These are phyloP conservation scores for Erysimum cheiri DNA, from an alignment of 441 rosid species.

Conservation along the genomic window DNA sequence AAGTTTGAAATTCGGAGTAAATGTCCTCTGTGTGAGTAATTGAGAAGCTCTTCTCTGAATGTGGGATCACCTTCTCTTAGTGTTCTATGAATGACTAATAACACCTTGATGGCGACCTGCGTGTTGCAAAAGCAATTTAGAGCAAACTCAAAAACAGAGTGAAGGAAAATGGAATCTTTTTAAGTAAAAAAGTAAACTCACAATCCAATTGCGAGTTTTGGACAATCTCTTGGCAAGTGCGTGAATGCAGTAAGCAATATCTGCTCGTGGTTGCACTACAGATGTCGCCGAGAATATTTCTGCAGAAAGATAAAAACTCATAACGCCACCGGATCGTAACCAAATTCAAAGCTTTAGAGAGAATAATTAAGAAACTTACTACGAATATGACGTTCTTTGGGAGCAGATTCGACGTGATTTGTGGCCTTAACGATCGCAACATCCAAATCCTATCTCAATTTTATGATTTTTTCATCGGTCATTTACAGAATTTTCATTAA, in stretches of 20 bases:
- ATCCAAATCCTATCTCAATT: slow-evolving; percentile 69
- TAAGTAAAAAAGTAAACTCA: slow-evolving; percentile 32
- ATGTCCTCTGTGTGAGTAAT: slow-evolving; percentile 75
- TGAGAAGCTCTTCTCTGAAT: slow-evolving; percentile 83
- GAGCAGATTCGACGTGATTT: slow-evolving; percentile 81
- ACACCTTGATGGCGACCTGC: slow-evolving; percentile 84
- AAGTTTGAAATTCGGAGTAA: slow-evolving; percentile 85
- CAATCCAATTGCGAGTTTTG: slow-evolving; percentile 86
- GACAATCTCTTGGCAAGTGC: slow-evolving; percentile 75
- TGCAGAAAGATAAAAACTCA: slow-evolving; percentile 45
- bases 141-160: slow-evolving; percentile 14
- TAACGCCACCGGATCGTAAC: slow-evolving; percentile 6
- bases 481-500: not conserved
- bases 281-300: slow-evolving; percentile 79
- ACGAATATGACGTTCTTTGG: slow-evolving; percentile 79
- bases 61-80: slow-evolving; percentile 91
- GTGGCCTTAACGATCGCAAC: slow-evolving; percentile 85
- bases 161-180: not conserved
- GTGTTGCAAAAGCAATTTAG: not conserved
- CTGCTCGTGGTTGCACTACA: slow-evolving; percentile 77
- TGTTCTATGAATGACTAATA: slow-evolving; percentile 83
- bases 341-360: slow-evolving; percentile 2
- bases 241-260: slow-evolving; percentile 92
- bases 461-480: not conserved
- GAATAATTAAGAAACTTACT: slow-evolving; percentile 44